Evolutionary conservation across 1,139 yeast species (phyloP), one percentile per base, ranked within the genome.

Genomic region (Geotrichum candidum): DNA sequence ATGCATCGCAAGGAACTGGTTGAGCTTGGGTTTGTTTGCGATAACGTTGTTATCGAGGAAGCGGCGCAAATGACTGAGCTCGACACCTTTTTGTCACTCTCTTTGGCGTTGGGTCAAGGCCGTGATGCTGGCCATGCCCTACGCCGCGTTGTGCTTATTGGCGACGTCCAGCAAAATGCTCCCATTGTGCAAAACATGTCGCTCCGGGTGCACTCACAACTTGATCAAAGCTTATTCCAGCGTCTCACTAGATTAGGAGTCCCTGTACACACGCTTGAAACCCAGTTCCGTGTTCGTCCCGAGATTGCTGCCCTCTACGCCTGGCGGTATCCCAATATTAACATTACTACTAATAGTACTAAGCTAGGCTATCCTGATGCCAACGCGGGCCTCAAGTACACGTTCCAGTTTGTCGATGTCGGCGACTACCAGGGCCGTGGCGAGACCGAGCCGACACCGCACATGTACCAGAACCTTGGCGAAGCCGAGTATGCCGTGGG

Each of bases 401-500:
- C 68, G 2, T 63, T 67, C 18, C 86, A 83, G 67, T 70, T 78
- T 41, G 71, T 84, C 25, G 67, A 77, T 33, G 77, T 78, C 2
- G 72, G 68, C 1, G 76, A 73, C 48, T 70, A 66, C 54, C 67
- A 68, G 33, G 72, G 70, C 35, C 64, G 66, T 10, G 72, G 73
- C 6, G 79, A 76, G 56, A 62, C 68, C 1, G 74, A 73, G 58
- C 72, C 71, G 2, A 62, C 67, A 1, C 69, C 72, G 9, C 72
- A 67, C 1, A 64, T 68, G 54, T 70, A 69, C 65, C 78, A 80
- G 62, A 80, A 80, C 63, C 66, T 81, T 11, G 80, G 77, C 11
- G 88, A 85, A 66, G 88, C 88, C 0, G 85, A 83, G 65, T 82
- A 75, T 65, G 75, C 81, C 15, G 82, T 82, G 10, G 73, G 75